Evolutionary conservation across 768 basidiomycete genomes (phyloP).

Genomic region (Amanita rubescens): DNA sequence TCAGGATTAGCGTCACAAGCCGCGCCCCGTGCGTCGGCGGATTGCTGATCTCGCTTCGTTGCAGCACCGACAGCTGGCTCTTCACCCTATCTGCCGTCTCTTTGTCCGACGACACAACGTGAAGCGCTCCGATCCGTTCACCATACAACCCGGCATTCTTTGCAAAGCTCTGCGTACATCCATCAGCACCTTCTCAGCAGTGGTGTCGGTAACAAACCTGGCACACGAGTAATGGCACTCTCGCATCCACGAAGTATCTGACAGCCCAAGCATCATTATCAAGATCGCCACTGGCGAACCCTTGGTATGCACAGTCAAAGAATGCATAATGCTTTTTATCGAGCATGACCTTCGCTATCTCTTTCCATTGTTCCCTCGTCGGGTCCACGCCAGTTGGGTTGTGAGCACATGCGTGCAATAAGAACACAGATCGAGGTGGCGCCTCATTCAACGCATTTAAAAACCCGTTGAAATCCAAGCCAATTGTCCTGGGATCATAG

Average conservation of each 20-base stretch:
- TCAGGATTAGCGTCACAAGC: slow-evolving; percentile 78
- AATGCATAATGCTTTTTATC: slow-evolving; percentile 78
- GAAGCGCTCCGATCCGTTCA: slow-evolving; percentile 91
- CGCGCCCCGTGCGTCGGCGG: slow-evolving; percentile 90
- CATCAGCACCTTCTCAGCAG: not conserved
- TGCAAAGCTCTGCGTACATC: slow-evolving; percentile 71
- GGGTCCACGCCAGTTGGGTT: slow-evolving; percentile 98
- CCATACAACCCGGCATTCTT: slow-evolving; percentile 96
- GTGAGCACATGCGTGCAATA: slow-evolving; percentile 93
- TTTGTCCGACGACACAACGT: slow-evolving; percentile 58
- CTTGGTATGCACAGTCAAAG: slow-evolving; percentile 96
- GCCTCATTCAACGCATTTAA: slow-evolving; percentile 52
- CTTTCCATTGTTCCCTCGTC: slow-evolving; percentile 78
- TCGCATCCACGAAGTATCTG: slow-evolving; percentile 71
- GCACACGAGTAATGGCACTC: slow-evolving; percentile 77
- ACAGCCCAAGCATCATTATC: slow-evolving; percentile 91
- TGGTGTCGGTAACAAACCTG: slow-evolving; percentile 45
- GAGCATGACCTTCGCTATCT: slow-evolving; percentile 65
- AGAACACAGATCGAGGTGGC: slow-evolving; percentile 72
- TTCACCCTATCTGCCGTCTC: slow-evolving; percentile 69
- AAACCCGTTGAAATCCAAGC: slow-evolving; percentile 73
- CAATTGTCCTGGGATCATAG: slow-evolving; percentile 86
- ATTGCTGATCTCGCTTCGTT: slow-evolving; percentile 93
- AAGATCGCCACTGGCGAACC: slow-evolving; percentile 90
- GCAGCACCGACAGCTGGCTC: slow-evolving; percentile 87